phyloP scores from a whole-genome alignment of 768 basidiomycete genomes.

The Fistulinella prunicolor region DNA sequence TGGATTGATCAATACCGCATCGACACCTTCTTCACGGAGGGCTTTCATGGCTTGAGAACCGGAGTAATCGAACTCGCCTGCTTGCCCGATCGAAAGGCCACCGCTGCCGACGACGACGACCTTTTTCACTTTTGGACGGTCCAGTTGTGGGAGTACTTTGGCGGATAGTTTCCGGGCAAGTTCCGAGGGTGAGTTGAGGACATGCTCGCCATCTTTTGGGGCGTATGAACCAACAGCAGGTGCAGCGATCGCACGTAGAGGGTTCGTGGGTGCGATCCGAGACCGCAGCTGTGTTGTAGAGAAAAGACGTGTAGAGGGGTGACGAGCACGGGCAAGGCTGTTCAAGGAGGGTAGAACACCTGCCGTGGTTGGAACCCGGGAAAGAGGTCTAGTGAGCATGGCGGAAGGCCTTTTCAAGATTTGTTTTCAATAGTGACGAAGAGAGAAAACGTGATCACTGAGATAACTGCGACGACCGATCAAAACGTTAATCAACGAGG shows the following conservation, averaged over 20 bases:
- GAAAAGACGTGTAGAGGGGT: conserved; percentile 43
- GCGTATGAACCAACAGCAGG: conserved; percentile 71
- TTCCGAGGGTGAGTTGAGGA: conserved; percentile 92
- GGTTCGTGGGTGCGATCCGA: conserved; percentile 44
- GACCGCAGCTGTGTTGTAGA: conserved; percentile 43
- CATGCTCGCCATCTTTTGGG: conserved; percentile 64
- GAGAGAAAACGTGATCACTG: conserved; percentile 32
- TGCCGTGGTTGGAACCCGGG: conserved; percentile 13
- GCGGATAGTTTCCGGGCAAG: conserved; percentile 92
- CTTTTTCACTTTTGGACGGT: conserved; percentile 88
- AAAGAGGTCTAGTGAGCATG: conserved; percentile 12
- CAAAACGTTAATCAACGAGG: conserved; percentile 1
- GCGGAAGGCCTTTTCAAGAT: not conserved
- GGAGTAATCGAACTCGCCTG: conserved; percentile 99
- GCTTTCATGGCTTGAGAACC: conserved; percentile 99
- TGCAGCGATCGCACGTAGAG: conserved; percentile 64
- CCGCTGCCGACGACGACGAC: conserved; percentile 96
- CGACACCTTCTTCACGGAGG: conserved; percentile 90
- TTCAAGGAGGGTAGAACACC: conserved; percentile 16
- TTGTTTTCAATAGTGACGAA: conserved; percentile 16
- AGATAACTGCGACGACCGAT: conserved; percentile 21
- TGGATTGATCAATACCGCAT: conserved; percentile 95
- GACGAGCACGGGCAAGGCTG: conserved; percentile 14
- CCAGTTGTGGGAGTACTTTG: conserved; percentile 88
- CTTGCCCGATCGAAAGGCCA: conserved; percentile 95